Base-by-base conservation (phyloP, 1,139 yeast genomes). In the Suhomyces panamericanus region DNA sequence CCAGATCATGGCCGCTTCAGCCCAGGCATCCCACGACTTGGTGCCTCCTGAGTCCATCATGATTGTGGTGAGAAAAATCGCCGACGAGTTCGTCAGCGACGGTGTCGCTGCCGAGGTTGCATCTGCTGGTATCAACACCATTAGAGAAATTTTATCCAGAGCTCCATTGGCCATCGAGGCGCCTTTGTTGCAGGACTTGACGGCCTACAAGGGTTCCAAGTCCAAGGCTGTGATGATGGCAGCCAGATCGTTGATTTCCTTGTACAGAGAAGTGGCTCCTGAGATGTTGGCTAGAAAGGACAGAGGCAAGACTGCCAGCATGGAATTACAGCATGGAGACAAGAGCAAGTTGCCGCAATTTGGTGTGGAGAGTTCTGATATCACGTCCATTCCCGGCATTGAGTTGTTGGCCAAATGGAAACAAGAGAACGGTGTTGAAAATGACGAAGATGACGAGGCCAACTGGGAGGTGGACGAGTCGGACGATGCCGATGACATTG, bases 31-130 rank as follows among this genome's bases (percentile, higher is more conserved):
- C 27, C 99, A 93, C 63, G 98, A 95, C 59, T 75, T 91, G 59
- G 96, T 93, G 7, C 99, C 99, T 28, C 99, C 99, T 2, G 99
- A 95, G 63, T 81, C 83, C 12, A 80, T 93, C 47, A 72, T 78
- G 39, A 83, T 86, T 40, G 81, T 93, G 53, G 85, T 93, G 9
- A 80, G 96, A 49, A 93, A 91, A 63, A 84, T 93, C 56, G 98
- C 99, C 2, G 96, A 93, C 67, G 99, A 95, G 67, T 93, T 93
- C 60, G 97, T 93, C 38, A 87, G 96, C 56, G 98, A 93, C 62
- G 99, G 99, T 73, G 99, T 93, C 32, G 90, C 98, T 10, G 85
- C 96, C 20, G 97, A 93, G 67, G 99, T 91, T 45, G 97, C 98
- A 11, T 90, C 97, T 41, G 98, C 98, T 3, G 99, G 99, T 58